phyloP scores from a whole-genome alignment of 2,329 filamentous ascomycete species.

The Neocatenulostroma microsporum region DNA sequence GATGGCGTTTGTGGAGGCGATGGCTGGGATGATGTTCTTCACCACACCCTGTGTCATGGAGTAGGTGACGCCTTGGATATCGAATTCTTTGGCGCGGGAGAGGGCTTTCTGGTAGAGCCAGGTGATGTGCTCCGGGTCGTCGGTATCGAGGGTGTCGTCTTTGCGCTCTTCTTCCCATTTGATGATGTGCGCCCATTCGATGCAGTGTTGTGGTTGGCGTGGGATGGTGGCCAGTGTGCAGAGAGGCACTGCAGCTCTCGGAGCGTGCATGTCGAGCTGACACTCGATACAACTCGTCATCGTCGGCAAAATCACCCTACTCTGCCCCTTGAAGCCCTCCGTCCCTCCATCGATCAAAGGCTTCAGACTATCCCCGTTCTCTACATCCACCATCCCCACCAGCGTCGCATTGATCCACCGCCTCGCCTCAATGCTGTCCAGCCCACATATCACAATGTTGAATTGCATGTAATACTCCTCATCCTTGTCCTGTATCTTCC shows the following conservation, averaged over 20 bases:
- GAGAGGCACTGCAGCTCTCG: conserved; percentile 90
- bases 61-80: conserved; percentile 88
- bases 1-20: conserved; percentile 95
- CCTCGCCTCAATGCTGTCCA: conserved; percentile 96
- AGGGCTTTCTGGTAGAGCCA: conserved; percentile 89
- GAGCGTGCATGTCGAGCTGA: conserved; percentile 96
- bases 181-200: conserved; percentile 98
- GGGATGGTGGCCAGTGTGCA: conserved; percentile 96
- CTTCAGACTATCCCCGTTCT: conserved; percentile 78
- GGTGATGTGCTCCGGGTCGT: conserved; percentile 93
- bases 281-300: conserved; percentile 97
- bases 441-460: conserved; percentile 82
- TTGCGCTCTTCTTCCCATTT: conserved; percentile 71
- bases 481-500: conserved; percentile 93
- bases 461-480: conserved; percentile 97
- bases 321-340: conserved; percentile 96
- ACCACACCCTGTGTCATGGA: conserved; percentile 93
- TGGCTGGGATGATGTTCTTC: conserved; percentile 98
- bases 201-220: conserved; percentile 92
- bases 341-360: conserved; percentile 94
- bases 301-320: conserved; percentile 82
- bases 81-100: conserved; percentile 74
- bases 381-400: conserved; percentile 78
- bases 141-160: conserved; percentile 81
- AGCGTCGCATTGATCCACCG: conserved; percentile 97